phyloP scores from a whole-genome alignment of 148 eudicot genomes.

The Euryodendron excelsum region DNA sequence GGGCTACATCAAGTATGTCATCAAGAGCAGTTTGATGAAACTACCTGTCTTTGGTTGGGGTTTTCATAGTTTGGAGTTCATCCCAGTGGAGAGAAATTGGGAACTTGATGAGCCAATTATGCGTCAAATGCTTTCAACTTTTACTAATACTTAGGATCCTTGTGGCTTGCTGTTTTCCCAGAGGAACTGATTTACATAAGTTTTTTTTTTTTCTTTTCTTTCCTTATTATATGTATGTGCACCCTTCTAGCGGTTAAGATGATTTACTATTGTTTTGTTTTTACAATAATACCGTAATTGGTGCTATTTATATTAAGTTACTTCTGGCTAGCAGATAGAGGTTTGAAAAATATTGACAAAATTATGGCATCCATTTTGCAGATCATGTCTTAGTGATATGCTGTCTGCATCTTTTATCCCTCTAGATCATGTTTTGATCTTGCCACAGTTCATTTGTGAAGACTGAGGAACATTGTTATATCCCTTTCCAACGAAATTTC shows the following conservation, averaged over 20 bases:
- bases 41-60: constrained; percentile 80
- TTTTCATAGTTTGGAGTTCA: constrained; percentile 76
- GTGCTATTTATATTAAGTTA: neutral
- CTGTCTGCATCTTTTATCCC: neutral
- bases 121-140: constrained; percentile 57
- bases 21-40: constrained; percentile 76
- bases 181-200: constrained; percentile 84
- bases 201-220: too few species aligned
- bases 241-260: neutral
- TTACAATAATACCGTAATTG: too few species aligned
- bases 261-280: too few species aligned
- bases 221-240: constrained; percentile 3
- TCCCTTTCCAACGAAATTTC: neutral
- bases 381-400: neutral
- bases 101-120: constrained; percentile 65
- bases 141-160: constrained; percentile 44
- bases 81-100: constrained; percentile 78
- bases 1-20: constrained; percentile 70
- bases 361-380: neutral
- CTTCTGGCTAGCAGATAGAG: neutral
- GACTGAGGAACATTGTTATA: neutral
- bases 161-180: constrained; percentile 77
- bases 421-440: neutral
- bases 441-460: neutral
- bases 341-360: neutral